A percentile compares a stretch with the other conserved stretches of the same genome.
Conservation (phyloP, 2,329 filamentous ascomycete genomes). For the Berkeleyomyces rouxiae region DNA sequence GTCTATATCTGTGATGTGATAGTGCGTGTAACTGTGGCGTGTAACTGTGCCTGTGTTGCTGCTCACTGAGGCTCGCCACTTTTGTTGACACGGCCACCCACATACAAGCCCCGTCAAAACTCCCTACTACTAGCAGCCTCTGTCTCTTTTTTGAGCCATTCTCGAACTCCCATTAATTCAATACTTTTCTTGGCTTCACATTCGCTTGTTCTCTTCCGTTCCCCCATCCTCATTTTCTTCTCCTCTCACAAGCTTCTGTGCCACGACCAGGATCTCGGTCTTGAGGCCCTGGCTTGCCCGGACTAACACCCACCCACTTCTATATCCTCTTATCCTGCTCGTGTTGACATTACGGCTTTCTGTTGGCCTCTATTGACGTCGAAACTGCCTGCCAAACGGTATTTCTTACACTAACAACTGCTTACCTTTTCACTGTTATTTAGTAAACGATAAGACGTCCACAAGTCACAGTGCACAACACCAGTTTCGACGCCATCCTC, state of each 20-base stretch:
- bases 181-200: not conserved
- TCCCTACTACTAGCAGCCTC: too few relatives aligned
- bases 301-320: too few relatives aligned
- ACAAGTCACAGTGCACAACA: not conserved
- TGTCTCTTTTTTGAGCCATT: not conserved
- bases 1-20: not conserved
- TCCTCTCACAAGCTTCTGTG: not conserved
- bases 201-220: not conserved
- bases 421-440: not conserved
- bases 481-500: not conserved
- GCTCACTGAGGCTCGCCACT: not conserved
- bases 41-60: not conserved
- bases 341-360: not conserved
- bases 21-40: not conserved
- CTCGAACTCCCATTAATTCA: not conserved
- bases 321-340: too few relatives aligned
- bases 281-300: not conserved
- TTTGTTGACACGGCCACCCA: not conserved
- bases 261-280: not conserved
- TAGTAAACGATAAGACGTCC: not conserved
- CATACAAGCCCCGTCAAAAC: too few relatives aligned
- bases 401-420: not conserved
- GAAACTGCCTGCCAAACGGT: not conserved
- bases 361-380: not conserved
- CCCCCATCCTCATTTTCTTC: not conserved